Percentiles rank a stretch among this genome's conserved stretches.
phyloP scores from a whole-genome alignment of 1,284 basidiomycete genomes.

The Ganoderma boninense region DNA sequence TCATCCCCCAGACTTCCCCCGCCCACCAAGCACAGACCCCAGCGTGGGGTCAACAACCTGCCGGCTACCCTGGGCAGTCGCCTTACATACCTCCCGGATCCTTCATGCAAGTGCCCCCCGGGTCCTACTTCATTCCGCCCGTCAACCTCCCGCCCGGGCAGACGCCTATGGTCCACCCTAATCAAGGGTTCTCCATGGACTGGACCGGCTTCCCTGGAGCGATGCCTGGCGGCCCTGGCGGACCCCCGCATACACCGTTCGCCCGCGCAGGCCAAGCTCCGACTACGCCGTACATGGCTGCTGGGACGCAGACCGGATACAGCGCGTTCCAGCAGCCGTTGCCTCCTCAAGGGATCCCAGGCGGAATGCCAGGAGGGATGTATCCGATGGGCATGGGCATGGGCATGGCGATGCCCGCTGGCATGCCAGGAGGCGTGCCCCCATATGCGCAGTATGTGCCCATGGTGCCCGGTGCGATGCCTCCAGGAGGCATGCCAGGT shows the following conservation, averaged over 20 bases:
- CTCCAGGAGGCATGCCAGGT: conserved; percentile 18
- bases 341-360: conserved; percentile 19
- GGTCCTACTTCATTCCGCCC: conserved; percentile 44
- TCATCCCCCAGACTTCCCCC: conserved; percentile 37
- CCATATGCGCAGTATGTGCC: neutral
- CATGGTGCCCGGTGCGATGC: conserved; percentile 18
- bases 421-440: conserved; percentile 20
- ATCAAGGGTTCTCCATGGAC: conserved; percentile 37
- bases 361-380: conserved; percentile 11
- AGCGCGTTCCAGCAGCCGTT: conserved; percentile 34
- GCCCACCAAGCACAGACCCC: conserved; percentile 25
- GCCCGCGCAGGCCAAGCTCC: conserved; percentile 23
- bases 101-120: conserved; percentile 35
- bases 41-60: conserved; percentile 30
- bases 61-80: conserved; percentile 25
- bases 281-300: conserved; percentile 29
- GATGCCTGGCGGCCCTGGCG: conserved; percentile 18
- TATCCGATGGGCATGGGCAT: conserved; percentile 17
- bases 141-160: conserved; percentile 34
- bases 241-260: conserved; percentile 26
- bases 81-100: conserved; percentile 27
- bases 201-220: conserved; percentile 39
- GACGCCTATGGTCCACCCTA: conserved; percentile 33
- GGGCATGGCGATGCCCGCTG: conserved; percentile 21
- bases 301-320: conserved; percentile 31